Base-by-base conservation (phyloP, 2,329 filamentous ascomycete genomes). In the Trichophyton verrucosum region DNA sequence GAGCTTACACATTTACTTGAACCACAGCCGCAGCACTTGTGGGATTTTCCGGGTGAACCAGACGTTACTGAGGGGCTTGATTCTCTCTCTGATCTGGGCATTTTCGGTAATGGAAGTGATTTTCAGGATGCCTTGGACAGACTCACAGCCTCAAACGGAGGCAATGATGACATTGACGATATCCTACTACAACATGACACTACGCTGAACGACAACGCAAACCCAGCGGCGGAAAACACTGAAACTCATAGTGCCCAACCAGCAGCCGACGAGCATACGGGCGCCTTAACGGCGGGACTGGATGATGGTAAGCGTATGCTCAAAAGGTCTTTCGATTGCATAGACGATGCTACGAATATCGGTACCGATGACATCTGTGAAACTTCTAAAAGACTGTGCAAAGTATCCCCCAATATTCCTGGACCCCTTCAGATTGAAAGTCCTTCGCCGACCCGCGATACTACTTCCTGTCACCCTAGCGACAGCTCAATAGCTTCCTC, bases 1-100 rank as follows among this genome's bases (percentile, higher is more conserved):
- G 74, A 73, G 72, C 73, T 75, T 74, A 75, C 74, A 75, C 73
- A 70, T 68, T 66, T 70, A 71, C 72, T 73, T 66, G 70, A 71
- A 63, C 71, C 69, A 30, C 70, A 72, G 67, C 66, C 65, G 62
- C 68, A 67, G 49, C 7, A 53, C 3, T 53, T 30, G 65, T 60
- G 64, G 59, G 55, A 49, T 24, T 22, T 53, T 3, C 49, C 33
- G 30, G 27, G 22, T 40, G 44, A 36, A 27, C 42, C 40, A 33
- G 42, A 62, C 4, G 17, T 40, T 30, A 22, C 38, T 22, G 33
- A 13, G 20, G 17, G 51, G 20, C 22, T 47, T 20, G 33, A 7
- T 20, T 15, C 53, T 7, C 20, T 51, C 3, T 15, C 42, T 13
- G 22, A 53, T 3, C 11, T 53, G 22, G 49, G 49, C 2, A 13